Evolutionary conservation across 306 rosid species (phyloP).

Genomic region (Heteromeles arbutifolia): DNA sequence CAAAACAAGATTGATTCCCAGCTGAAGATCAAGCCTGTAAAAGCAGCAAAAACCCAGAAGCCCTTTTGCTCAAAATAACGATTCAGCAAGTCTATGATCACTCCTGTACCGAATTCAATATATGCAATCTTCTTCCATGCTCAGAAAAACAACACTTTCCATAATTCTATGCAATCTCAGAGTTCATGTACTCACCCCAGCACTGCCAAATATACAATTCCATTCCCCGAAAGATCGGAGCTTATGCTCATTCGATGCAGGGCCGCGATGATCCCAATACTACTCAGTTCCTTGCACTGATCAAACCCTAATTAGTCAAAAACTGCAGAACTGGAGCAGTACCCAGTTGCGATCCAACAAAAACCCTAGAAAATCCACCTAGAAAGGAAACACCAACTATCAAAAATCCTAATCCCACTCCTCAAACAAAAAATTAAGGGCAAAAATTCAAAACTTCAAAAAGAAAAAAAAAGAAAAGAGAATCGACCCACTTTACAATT

Average conservation of each 20-base stretch:
- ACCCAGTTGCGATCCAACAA: slow-evolving; percentile 42
- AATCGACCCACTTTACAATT: slow-evolving; percentile 7
- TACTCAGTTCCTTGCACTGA: slow-evolving; percentile 13
- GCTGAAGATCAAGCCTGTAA: background rate
- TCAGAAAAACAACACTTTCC: slow-evolving; percentile 27
- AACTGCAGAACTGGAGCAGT: slow-evolving; percentile 19
- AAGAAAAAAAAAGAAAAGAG: too few relatives aligned
- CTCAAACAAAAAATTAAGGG: background rate
- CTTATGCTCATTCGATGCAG: slow-evolving; percentile 24
- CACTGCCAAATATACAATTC: slow-evolving; percentile 28
- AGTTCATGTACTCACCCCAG: slow-evolving; percentile 40
- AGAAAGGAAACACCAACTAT: slow-evolving; percentile 8
- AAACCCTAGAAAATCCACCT: slow-evolving; percentile 39
- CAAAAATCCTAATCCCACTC: slow-evolving; percentile 26
- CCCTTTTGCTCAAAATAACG: slow-evolving; percentile 16
- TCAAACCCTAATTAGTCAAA: slow-evolving; percentile 40
- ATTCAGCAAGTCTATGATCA: slow-evolving; percentile 35
- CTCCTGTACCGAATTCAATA: slow-evolving; percentile 30
- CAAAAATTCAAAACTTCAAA: background rate
- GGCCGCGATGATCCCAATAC: slow-evolving; percentile 11
- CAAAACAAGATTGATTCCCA: slow-evolving; percentile 40
- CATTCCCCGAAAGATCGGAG: slow-evolving; percentile 27
- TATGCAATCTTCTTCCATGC: slow-evolving; percentile 74
- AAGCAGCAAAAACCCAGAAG: slow-evolving; percentile 14
- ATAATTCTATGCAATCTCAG: slow-evolving; percentile 43